Conservation (phyloP, 1,284 basidiomycete species). For the Naganishia albida region DNA sequence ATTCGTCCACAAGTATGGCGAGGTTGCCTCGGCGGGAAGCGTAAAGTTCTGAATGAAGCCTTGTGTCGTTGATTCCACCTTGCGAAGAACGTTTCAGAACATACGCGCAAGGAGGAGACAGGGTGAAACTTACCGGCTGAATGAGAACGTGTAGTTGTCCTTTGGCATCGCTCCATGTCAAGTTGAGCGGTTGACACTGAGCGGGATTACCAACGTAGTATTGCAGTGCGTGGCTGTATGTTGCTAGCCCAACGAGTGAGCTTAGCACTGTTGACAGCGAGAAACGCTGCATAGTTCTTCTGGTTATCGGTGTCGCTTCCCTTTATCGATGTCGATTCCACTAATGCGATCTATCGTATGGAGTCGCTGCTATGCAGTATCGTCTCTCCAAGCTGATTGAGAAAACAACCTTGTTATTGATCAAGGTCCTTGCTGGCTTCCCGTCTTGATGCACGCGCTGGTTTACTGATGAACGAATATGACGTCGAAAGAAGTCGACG, state of each 20-base stretch:
- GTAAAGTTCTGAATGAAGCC: constrained; percentile 30
- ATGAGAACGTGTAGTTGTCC: constrained; percentile 20
- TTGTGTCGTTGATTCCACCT: constrained; percentile 13
- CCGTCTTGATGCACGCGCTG: no score
- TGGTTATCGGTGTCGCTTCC: no score
- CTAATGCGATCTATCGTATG: no score
- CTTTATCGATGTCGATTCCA: no score
- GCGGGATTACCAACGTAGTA: constrained; percentile 28
- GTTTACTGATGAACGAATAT: no score
- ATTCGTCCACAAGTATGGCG: constrained; percentile 29
- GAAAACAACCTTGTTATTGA: no score
- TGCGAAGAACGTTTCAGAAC: neutral
- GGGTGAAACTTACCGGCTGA: constrained; percentile 18
- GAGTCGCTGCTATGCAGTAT: no score
- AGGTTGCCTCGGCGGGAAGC: constrained; percentile 24
- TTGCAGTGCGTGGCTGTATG: constrained; percentile 15
- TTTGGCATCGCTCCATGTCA: constrained; percentile 22
- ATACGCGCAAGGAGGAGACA: neutral
- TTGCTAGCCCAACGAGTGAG: neutral
- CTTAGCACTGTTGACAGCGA: neutral
- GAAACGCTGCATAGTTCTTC: neutral
- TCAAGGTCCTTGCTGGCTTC: no score
- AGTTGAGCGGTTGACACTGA: constrained; percentile 25
- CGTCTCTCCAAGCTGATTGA: no score
- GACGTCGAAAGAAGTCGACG: no score